Base-by-base conservation (phyloP, 805 yeast species). In the Grigorovia yakushimaensis region DNA sequence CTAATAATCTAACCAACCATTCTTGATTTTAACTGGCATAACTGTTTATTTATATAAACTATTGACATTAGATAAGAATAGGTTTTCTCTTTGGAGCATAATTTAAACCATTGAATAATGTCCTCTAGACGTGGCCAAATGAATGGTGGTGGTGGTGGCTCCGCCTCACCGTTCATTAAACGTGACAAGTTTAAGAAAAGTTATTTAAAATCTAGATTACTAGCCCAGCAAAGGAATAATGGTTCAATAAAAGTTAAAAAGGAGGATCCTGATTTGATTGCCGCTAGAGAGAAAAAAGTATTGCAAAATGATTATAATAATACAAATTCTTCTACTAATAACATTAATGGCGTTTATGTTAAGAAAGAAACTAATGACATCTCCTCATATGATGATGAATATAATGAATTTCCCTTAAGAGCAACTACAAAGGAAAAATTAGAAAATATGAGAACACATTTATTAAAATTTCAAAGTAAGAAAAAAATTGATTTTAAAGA, bases 391-490 rank as follows among this genome's bases (percentile, higher is more conserved):
- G 47, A 41, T 1, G 61, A 57, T 2, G 67, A 65, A 33, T 70
- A 60, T 49, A 65, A 59, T 38, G 72, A 68, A 49, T 71, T 62
- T 49, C 68, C 71, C 1, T 73, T 91, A 56, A 78, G 80, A 51
- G 84, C 93, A 11, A 84, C 91, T 55, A 73, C 86, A 0, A 69
- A 72, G 47, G 81, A 81, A 41, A 96, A 87, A 46, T 64, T 87
- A 30, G 79, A 78, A 42, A 84, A 83, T 51, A 74, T 82, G 43
- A 74, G 94, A 50, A 83, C 81, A 52, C 96, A 91, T 62, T 75
- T 91, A 21, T 65, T 89, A 67, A 83, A 83, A 64, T 88, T 91
- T 59, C 94, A 84, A 58, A 73, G 84, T 33, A 79, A 79, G 49
- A 76, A 78, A 55, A 73, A 76, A 41, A 82, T 93, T 35, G 87